phyloP scores from a whole-genome alignment of 2,329 filamentous ascomycete species.

The Pestalotiopsis sp. region DNA sequence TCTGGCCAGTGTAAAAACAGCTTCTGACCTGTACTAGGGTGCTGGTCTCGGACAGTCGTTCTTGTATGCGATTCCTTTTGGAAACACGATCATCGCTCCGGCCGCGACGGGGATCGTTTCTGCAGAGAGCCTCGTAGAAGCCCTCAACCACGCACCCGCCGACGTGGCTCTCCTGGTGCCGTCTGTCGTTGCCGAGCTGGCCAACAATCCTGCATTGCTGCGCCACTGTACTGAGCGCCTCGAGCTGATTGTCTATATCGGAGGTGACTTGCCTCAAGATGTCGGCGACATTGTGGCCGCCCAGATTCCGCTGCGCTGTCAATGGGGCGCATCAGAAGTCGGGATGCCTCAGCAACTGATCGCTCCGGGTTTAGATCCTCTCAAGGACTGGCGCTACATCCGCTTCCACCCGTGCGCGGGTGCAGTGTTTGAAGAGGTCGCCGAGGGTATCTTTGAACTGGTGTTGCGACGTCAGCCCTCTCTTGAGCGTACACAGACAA shows the following conservation, averaged over 20 bases:
- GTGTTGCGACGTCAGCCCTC: constrained; percentile 21
- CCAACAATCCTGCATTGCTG: constrained; percentile 27
- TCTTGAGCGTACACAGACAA: constrained; percentile 18
- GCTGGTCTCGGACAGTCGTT: constrained; percentile 25
- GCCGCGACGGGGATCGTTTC: constrained; percentile 26
- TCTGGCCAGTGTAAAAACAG: not conserved
- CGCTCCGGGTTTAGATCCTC: constrained; percentile 14
- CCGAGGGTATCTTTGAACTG: constrained; percentile 24
- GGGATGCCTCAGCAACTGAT: constrained; percentile 25
- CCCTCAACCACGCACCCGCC: constrained; percentile 29
- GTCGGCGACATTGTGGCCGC: constrained; percentile 36
- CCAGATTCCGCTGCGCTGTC: constrained; percentile 34
- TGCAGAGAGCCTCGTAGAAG: constrained; percentile 28
- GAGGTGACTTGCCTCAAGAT: constrained; percentile 37
- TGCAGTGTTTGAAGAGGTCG: constrained; percentile 24
- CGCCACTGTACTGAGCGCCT: constrained; percentile 32
- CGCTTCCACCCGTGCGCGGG: constrained; percentile 32
- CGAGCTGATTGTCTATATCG: constrained; percentile 35
- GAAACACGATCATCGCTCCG: constrained; percentile 24
- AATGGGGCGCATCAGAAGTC: constrained; percentile 36
- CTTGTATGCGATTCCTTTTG: constrained; percentile 18
- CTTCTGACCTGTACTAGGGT: constrained; percentile 20
- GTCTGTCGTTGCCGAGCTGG: constrained; percentile 37
- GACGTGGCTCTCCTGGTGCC: constrained; percentile 35
- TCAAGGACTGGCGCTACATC: constrained; percentile 35